Evolutionary conservation across 768 basidiomycete species (phyloP).

Genomic region (Pulveroboletus sp.): DNA sequence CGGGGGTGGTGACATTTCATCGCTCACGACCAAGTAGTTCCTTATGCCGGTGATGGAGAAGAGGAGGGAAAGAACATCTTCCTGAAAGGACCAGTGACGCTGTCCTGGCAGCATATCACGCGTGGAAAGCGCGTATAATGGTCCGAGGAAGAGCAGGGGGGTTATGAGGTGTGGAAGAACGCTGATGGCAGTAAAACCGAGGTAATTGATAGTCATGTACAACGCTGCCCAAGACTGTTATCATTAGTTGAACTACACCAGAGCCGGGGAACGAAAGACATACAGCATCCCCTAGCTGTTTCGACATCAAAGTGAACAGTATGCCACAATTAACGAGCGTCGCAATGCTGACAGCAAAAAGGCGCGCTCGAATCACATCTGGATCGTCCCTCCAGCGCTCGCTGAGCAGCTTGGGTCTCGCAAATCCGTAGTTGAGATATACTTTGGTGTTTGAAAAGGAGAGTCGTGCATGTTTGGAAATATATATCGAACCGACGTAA

Average conservation of each 20-base stretch:
- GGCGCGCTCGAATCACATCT: constrained; percentile 74
- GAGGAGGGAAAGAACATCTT: constrained; percentile 39
- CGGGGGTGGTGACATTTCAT: not conserved
- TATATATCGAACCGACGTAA: constrained; percentile 84
- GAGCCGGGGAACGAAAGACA: not conserved
- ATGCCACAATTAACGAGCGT: constrained; percentile 54
- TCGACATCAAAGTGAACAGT: constrained; percentile 44
- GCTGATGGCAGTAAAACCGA: constrained; percentile 36
- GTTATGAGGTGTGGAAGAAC: constrained; percentile 58
- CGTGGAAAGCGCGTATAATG: constrained; percentile 58
- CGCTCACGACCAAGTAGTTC: constrained; percentile 57
- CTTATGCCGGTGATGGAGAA: constrained; percentile 57
- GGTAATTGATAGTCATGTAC: constrained; percentile 34
- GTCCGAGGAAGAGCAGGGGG: constrained; percentile 73
- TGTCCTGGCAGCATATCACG: constrained; percentile 52
- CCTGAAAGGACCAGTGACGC: constrained; percentile 41
- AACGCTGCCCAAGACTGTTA: constrained; percentile 20
- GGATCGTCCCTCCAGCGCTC: constrained; percentile 80
- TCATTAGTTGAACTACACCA: constrained; percentile 5
- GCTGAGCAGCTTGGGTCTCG: constrained; percentile 30
- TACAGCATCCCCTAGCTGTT: constrained; percentile 21
- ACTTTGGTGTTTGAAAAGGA: constrained; percentile 39
- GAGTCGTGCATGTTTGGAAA: constrained; percentile 61
- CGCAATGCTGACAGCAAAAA: constrained; percentile 62
- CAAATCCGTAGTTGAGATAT: constrained; percentile 25